Evolutionary conservation across 306 rosid genomes (phyloP), one percentile per base, ranked within the genome.

Genomic region (Astragalus glycyphyllos): DNA sequence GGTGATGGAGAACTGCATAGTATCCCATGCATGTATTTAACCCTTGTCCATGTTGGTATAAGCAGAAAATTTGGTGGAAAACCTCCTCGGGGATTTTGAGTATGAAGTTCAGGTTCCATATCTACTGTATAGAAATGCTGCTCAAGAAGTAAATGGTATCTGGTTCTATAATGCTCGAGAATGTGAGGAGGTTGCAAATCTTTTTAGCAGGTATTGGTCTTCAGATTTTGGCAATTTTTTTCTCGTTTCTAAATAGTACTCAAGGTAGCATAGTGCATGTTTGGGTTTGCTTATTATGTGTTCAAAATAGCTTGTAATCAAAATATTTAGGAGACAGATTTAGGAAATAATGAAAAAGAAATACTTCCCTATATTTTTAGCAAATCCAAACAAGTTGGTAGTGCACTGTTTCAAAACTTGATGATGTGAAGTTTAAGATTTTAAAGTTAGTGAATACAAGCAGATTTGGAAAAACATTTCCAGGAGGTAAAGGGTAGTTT

Each of bases 21-120:
- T 64, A 8, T 60, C 57, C 57, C 15, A 3, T 77, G 64, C 8
- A 11, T 63, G 45, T 56, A 15, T 46, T 71, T 69, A 41, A 35
- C 46, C 47, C 54, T 11, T 55, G 71, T 72, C 14, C 34, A 5
- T 76, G 73, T 66, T 80, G 56, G 61, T 17, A 46, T 61, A 32
- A 77, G 72, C 86, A 85, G 89, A 85, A 74, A 85, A 85, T 76
- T 80, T 85, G 85, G 89, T 85, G 83, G 89, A 85, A 69, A 82
- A 85, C 66, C 87, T 85, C 49, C 79, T 85, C 83, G 87, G 83
- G 6, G 89, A 85, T 82, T 85, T 85, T 11, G 87, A 82, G 85
- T 85, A 77, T 71, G 89, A 85, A 74, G 80, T 82, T 69, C 89
- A 85, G 80, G 83, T 74, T 74, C 87, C 89, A 20, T 85, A 85